These are phyloP conservation scores for Jatropha podagrica DNA, from an alignment of 441 rosid species.

Conservation along the genomic window DNA sequence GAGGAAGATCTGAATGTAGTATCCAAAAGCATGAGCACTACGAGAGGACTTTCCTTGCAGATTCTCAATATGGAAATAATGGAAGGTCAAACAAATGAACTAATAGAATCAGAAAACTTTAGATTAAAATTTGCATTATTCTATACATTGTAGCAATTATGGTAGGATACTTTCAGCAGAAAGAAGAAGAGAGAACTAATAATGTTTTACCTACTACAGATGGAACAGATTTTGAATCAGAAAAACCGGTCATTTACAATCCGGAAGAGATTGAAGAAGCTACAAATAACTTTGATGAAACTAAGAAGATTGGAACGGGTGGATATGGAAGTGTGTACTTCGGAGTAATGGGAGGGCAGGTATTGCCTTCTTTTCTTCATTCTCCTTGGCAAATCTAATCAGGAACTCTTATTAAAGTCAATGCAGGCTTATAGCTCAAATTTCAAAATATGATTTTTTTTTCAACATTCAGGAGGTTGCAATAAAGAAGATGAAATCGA, in stretches of 20 bases:
- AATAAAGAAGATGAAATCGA: constrained; percentile 69
- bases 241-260: constrained; percentile 44
- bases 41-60: constrained; percentile 36
- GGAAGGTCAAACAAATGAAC: constrained; percentile 37
- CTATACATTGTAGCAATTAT: background rate
- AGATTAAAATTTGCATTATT: background rate
- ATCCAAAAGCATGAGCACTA: constrained; percentile 39
- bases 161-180: background rate
- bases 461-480: constrained; percentile 52
- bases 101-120: background rate
- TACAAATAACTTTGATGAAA: constrained; percentile 47
- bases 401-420: background rate
- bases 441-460: background rate
- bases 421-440: background rate
- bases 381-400: constrained; percentile 7
- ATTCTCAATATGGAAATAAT: constrained; percentile 33
- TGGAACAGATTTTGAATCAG: constrained; percentile 47
- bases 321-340: constrained; percentile 63
- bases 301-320: constrained; percentile 55
- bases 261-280: constrained; percentile 54
- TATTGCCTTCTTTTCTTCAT: constrained; percentile 16
- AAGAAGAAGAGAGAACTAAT: background rate
- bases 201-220: constrained; percentile 30
- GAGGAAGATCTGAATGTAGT: constrained; percentile 33
- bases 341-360: constrained; percentile 46